Base-by-base conservation (phyloP, 176 grass and related monocot genomes). In the Dendrocalamus sinicus region DNA sequence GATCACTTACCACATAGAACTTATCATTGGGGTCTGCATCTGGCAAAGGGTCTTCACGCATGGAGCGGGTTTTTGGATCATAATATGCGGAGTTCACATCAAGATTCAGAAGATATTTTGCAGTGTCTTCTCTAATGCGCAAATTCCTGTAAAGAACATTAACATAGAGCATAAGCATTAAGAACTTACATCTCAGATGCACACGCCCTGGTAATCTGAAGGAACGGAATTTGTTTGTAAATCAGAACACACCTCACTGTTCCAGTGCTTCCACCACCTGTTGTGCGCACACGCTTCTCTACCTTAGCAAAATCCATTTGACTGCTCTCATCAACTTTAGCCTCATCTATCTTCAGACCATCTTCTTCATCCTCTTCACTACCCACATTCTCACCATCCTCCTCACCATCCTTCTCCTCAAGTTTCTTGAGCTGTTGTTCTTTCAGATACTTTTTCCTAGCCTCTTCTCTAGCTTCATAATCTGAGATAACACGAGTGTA, bases 221-320 rank as follows among this genome's bases (percentile, higher is more conserved):
- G 17, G 12, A 26, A 66, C 3, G 9, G 0, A 16, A 0, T 67
- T 20, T 84, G 16, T 50, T 20, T 39, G 45, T 37, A 28, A 24
- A 75, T 37, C 23, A 68, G 30, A 9, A 60, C 70, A 62, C 81
- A 94, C 92, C 95, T 98, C 15, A 98, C 93, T 79, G 96, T 98
- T 88, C 93, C 96, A 15, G 96, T 98, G 86, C 96, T 98, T 75
- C 96, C 96, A 92, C 93, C 96, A 23, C 96, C 93, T 13, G 93
- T 98, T 63, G 96, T 98, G 70, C 93, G 89, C 30, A 98, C 96
- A 89, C 93, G 88, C 65, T 98, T 98, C 90, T 96, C 93, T 47
- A 98, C 96, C 86, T 98, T 98, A 37, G 96, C 93, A 57, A 98
- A 98, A 62, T 98, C 96, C 96, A 96, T 98, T 55, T 98, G 96